These are phyloP conservation scores for Nannizzia gypsea DNA, from an alignment of 2,329 filamentous ascomycete genomes.

Conservation along the genomic window DNA sequence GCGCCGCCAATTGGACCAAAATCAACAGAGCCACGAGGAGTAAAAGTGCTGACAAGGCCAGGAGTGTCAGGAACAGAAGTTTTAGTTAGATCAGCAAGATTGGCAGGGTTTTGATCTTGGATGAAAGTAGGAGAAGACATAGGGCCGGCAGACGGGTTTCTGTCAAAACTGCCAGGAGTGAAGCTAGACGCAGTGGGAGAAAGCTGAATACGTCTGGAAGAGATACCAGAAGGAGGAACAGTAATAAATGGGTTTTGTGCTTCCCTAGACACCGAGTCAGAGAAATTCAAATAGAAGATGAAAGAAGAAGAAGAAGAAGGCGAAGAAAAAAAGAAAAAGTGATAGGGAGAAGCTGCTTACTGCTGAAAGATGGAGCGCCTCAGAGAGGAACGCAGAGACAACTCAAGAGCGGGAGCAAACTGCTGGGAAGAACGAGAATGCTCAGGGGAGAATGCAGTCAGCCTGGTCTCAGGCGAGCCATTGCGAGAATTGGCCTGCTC, in stretches of 20 bases:
- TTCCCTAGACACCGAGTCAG: constrained; percentile 6
- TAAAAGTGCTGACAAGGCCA: constrained; percentile 9
- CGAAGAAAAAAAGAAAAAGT: background rate
- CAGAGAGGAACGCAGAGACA: background rate
- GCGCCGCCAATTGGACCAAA: constrained; percentile 19
- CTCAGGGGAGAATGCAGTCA: constrained; percentile 54
- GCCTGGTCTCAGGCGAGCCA: constrained; percentile 52
- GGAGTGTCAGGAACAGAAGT: constrained; percentile 16
- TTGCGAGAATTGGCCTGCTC: constrained; percentile 47
- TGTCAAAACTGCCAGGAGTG: constrained; percentile 36
- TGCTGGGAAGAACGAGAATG: constrained; percentile 38
- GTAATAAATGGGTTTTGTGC: constrained; percentile 24
- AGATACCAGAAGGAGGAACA: constrained; percentile 9
- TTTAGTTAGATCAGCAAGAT: constrained; percentile 16
- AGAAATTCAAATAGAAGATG: background rate
- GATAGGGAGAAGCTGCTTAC: background rate
- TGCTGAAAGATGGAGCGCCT: background rate
- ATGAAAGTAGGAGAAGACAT: constrained; percentile 7
- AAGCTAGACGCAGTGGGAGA: constrained; percentile 55
- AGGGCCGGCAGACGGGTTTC: constrained; percentile 7
- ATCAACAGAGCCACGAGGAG: constrained; percentile 12
- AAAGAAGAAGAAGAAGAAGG: background rate
- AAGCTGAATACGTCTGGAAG: constrained; percentile 30
- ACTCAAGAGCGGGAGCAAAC: background rate
- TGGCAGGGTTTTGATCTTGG: constrained; percentile 4